Base-by-base conservation (phyloP, 1,139 yeast genomes). In the Scheffersomyces stambukii region DNA sequence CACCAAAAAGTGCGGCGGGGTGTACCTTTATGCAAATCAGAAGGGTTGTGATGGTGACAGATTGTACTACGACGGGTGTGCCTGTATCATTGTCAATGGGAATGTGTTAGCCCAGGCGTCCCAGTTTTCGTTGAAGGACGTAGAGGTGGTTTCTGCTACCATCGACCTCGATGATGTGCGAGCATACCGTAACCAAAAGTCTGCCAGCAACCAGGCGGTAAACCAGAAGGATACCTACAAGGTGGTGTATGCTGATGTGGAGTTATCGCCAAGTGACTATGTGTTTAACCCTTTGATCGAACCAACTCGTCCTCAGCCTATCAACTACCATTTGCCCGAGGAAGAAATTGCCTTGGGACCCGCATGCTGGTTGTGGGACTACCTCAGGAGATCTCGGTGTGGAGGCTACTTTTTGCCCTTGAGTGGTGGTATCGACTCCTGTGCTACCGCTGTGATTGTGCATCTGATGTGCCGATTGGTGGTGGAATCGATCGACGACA, bases 311-410 rank as follows among this genome's bases (percentile, higher is more conserved):
- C 48, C 68, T 2, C 53, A 59, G 19, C 65, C 64, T 4, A 68
- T 81, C 23, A 66, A 64, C 27, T 82, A 82, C 47, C 95, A 84
- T 54, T 51, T 65, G 3, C 96, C 97, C 2, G 95, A 88, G 48
- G 96, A 91, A 54, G 99, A 91, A 56, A 89, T 91, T 39, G 97
- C 98, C 0, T 64, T 84, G 29, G 98, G 98, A 0, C 99, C 98
- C 1, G 98, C 99, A 0, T 91, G 98, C 54, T 91, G 99, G 99
- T 58, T 91, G 40, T 91, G 99, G 99, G 99, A 91, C 54, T 91
- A 91, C 50, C 68, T 91, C 38, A 72, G 99, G 51, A 75, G 98
- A 42, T 85, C 94, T 40, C 75, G 75, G 42, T 82, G 91, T 35
- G 88, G 89, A 1, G 99, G 99, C 0, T 91, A 71, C 52, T 93